Conservation (phyloP, 768 basidiomycete species). For the Pleurotus pulmonarius region DNA sequence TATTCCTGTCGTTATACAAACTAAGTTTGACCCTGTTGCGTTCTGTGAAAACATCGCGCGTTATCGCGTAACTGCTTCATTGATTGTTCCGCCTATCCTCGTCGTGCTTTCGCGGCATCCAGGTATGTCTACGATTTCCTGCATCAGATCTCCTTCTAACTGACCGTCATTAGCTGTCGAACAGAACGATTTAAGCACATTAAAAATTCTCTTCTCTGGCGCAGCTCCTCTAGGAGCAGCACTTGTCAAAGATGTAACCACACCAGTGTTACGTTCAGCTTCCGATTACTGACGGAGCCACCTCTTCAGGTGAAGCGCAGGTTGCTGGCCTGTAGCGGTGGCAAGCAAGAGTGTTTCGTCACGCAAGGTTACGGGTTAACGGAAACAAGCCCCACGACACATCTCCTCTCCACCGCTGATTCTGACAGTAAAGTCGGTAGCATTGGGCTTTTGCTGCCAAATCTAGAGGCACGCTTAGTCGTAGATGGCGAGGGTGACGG, state of each 20-base stretch:
- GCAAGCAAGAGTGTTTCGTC: conserved; percentile 30
- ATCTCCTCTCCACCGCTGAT: conserved; percentile 45
- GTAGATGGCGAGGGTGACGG: conserved; percentile 54
- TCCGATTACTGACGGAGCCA: neutral
- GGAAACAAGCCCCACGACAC: conserved; percentile 75
- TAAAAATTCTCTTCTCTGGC: conserved; percentile 61
- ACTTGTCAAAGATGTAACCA: conserved; percentile 48
- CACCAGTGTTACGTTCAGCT: neutral
- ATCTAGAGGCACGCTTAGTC: conserved; percentile 72
- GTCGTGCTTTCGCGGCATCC: conserved; percentile 70
- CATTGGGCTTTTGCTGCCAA: conserved; percentile 68
- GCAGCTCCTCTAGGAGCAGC: conserved; percentile 77
- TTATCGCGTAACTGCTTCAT: conserved; percentile 53
- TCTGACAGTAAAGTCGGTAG: conserved; percentile 53
- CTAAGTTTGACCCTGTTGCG: conserved; percentile 65
- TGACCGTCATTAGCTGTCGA: conserved; percentile 44
- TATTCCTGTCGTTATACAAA: conserved; percentile 51
- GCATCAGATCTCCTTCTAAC: neutral
- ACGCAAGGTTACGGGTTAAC: conserved; percentile 75
- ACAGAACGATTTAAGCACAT: conserved; percentile 60
- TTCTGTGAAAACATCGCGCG: conserved; percentile 66
- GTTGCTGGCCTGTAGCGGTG: conserved; percentile 28
- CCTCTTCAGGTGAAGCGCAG: conserved; percentile 30
- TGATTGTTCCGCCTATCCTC: conserved; percentile 83
- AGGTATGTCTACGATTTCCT: conserved; percentile 32